A percentile compares a stretch with the other conserved stretches of the same genome.
phyloP scores from a whole-genome alignment of 2,329 filamentous ascomycete genomes.

The Fusarium transvaalense region DNA sequence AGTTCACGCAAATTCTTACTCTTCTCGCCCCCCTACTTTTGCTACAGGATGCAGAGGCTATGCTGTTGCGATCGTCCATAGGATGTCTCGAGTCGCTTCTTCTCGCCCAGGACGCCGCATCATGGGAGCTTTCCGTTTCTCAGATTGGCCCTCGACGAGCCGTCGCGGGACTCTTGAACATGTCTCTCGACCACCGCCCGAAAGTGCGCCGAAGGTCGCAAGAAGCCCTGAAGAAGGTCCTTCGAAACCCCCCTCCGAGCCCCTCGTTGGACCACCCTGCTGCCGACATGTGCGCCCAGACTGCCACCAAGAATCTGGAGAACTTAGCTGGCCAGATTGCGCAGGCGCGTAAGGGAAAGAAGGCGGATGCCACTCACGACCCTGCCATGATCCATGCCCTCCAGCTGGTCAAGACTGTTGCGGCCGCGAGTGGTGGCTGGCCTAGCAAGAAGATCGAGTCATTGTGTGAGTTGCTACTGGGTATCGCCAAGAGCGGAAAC shows the following conservation, averaged over 20 bases:
- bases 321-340: slow-evolving; percentile 75
- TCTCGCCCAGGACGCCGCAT: slow-evolving; percentile 84
- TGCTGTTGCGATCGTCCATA: slow-evolving; percentile 87
- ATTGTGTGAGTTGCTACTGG: slow-evolving; percentile 88
- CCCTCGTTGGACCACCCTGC: slow-evolving; percentile 95
- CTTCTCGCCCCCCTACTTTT: slow-evolving; percentile 87
- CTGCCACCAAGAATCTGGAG: slow-evolving; percentile 82
- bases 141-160: slow-evolving; percentile 89
- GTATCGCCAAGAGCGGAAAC: slow-evolving; percentile 89
- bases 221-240: slow-evolving; percentile 85
- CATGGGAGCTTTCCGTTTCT: slow-evolving; percentile 88
- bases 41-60: slow-evolving; percentile 84
- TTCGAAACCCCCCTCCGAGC: slow-evolving; percentile 88
- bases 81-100: slow-evolving; percentile 94
- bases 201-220: slow-evolving; percentile 96
- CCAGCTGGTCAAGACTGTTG: slow-evolving; percentile 91
- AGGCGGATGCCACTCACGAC: slow-evolving; percentile 76
- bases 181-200: slow-evolving; percentile 87
- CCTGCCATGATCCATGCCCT: slow-evolving; percentile 91
- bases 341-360: slow-evolving; percentile 71
- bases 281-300: slow-evolving; percentile 95
- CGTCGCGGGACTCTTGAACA: slow-evolving; percentile 84
- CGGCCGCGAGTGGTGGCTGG: slow-evolving; percentile 90
- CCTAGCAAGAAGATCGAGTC: slow-evolving; percentile 95
- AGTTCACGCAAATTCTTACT: slow-evolving; percentile 93